A percentile compares a stretch with the other conserved stretches of the same genome.
Evolutionary conservation across 257 asterid species (phyloP).

Genomic region (Catharanthus roseus): DNA sequence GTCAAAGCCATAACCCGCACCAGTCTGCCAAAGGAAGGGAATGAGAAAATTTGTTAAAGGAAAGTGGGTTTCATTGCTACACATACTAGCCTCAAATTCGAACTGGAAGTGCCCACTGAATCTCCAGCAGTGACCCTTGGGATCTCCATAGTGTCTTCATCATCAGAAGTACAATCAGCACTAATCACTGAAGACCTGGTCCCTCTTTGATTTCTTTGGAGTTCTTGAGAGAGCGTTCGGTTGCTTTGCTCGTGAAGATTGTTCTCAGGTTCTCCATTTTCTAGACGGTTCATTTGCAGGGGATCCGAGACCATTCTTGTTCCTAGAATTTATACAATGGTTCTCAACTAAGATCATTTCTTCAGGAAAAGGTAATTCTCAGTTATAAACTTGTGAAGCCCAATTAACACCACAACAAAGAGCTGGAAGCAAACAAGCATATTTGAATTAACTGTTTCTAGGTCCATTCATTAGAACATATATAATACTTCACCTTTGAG

Average conservation of each 20-base stretch:
- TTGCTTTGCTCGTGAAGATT: constrained; percentile 30
- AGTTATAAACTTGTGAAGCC: constrained; percentile 7
- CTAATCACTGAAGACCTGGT: constrained; percentile 24
- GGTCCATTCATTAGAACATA: neutral
- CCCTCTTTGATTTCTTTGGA: constrained; percentile 17
- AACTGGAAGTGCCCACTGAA: constrained; percentile 16
- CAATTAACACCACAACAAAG: neutral
- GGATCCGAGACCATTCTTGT: constrained; percentile 16
- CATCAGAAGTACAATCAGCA: constrained; percentile 15
- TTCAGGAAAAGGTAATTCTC: constrained; percentile 17
- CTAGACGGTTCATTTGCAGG: constrained; percentile 27
- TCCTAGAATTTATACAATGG: constrained; percentile 8
- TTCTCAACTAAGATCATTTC: constrained; percentile 25
- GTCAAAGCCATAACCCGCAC: constrained; percentile 9
- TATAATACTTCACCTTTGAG: neutral
- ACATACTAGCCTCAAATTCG: constrained; percentile 19
- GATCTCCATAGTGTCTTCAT: constrained; percentile 18
- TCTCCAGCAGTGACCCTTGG: constrained; percentile 15
- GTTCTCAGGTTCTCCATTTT: constrained; percentile 33
- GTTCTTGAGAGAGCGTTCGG: constrained; percentile 18
- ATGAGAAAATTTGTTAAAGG: constrained; percentile 11
- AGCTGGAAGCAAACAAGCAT: neutral
- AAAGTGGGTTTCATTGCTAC: neutral
- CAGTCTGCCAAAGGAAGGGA: neutral
- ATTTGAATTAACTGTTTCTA: neutral